phyloP scores from a whole-genome alignment of 2,329 filamentous ascomycete genomes.

The Fusarium sp. region DNA sequence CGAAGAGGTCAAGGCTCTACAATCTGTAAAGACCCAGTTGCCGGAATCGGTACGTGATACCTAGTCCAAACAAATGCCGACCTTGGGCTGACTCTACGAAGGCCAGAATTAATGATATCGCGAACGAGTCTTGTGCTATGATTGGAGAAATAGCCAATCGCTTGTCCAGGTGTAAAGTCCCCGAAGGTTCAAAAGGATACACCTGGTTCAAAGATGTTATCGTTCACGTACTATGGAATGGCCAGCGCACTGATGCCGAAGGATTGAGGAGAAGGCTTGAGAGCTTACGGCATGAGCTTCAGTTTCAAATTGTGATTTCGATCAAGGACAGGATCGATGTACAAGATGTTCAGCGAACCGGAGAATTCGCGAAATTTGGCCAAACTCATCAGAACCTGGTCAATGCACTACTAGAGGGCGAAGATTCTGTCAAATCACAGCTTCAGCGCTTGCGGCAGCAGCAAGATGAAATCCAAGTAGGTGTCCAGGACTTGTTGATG shows the following conservation, averaged over 20 bases:
- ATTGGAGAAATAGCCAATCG: background rate
- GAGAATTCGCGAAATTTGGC: background rate
- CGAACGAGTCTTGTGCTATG: background rate
- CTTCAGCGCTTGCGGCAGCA: background rate
- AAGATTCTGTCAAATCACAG: background rate
- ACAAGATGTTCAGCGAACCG: background rate
- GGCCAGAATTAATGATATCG: background rate
- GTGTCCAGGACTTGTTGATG: background rate
- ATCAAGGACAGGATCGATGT: background rate
- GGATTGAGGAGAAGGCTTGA: background rate
- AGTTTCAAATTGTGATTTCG: constrained; percentile 1
- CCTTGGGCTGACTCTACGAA: background rate
- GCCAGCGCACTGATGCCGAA: background rate
- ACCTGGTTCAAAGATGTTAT: background rate
- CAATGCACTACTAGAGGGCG: background rate
- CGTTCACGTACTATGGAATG: background rate
- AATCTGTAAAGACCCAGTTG: background rate
- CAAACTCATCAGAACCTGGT: background rate
- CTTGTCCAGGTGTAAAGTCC: background rate
- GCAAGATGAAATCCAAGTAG: background rate
- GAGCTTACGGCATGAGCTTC: background rate
- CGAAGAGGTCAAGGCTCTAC: background rate
- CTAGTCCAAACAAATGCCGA: no score
- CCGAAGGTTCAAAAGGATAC: background rate
- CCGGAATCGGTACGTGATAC: background rate